These are phyloP conservation scores for Fusarium sp. DNA, from an alignment of 2,329 filamentous ascomycete species.

Conservation along the genomic window DNA sequence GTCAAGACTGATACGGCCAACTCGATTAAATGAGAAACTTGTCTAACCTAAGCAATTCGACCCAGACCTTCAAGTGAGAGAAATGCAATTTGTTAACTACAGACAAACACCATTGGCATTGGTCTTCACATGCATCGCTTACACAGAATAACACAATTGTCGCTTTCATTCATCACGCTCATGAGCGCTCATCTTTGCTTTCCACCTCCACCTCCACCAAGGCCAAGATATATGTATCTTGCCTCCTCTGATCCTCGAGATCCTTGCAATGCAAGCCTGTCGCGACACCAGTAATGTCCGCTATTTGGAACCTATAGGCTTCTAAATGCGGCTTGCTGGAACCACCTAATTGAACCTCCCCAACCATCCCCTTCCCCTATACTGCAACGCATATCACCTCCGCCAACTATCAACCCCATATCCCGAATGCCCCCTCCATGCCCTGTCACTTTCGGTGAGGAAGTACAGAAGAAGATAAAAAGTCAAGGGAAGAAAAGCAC, in stretches of 20 bases:
- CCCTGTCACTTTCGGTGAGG: constrained; percentile 32
- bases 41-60: not conserved
- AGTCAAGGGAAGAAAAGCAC: constrained; percentile 32
- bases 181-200: constrained; percentile 23
- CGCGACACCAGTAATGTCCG: not conserved
- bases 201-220: constrained; percentile 3
- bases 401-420: not conserved
- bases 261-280: constrained; percentile 16
- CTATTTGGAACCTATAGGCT: not conserved
- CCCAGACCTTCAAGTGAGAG: not conserved
- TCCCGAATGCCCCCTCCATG: constrained; percentile 29
- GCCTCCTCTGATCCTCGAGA: constrained; percentile 1
- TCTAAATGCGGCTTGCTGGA: constrained; percentile 2
- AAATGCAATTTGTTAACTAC: not conserved
- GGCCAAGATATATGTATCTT: not conserved
- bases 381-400: not conserved
- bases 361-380: constrained; percentile 8
- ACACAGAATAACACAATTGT: constrained; percentile 25
- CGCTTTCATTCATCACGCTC: constrained; percentile 44
- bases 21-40: not conserved
- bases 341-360: constrained; percentile 17
- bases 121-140: not conserved
- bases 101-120: not conserved
- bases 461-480: constrained; percentile 29
- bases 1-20: not conserved